A percentile compares a stretch with the other conserved stretches of the same genome.
Evolutionary conservation across 139 green algal genomes (phyloP).

Genomic region (Coelastrella sp.): DNA sequence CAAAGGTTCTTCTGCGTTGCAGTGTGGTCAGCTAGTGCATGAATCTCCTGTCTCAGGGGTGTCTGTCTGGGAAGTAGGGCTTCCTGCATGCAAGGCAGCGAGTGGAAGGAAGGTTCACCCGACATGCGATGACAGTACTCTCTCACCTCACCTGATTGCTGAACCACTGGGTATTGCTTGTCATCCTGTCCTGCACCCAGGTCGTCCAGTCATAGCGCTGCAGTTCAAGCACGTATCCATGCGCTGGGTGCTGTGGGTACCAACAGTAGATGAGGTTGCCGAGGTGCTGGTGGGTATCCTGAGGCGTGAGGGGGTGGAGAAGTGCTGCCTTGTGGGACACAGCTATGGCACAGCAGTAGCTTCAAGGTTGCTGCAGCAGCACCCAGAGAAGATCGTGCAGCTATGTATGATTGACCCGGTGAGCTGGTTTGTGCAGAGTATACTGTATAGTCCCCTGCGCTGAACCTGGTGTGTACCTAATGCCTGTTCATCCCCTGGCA

Average conservation of each 20-base stretch:
- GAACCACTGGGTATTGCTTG: too few species aligned
- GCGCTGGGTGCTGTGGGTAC: slow-evolving; percentile 55
- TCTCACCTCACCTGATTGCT: neutral
- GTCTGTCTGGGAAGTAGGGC: too few species aligned
- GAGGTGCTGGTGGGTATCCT: slow-evolving; percentile 43
- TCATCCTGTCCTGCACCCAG: neutral
- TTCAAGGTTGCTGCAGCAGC: slow-evolving; percentile 50
- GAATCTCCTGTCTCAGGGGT: too few species aligned
- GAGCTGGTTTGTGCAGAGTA: neutral
- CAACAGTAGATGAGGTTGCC: slow-evolving; percentile 45
- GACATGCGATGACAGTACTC: too few species aligned
- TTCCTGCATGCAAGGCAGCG: too few species aligned
- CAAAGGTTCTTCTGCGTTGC: too few species aligned
- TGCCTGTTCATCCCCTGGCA: too few species aligned
- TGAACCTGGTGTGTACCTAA: too few species aligned
- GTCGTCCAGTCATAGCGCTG: slow-evolving; percentile 53
- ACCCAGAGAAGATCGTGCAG: slow-evolving; percentile 23
- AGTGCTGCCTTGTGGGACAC: slow-evolving; percentile 35
- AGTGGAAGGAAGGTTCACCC: too few species aligned
- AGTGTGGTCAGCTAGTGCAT: too few species aligned
- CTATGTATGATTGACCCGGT: slow-evolving; percentile 36
- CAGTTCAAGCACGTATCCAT: slow-evolving; percentile 64
- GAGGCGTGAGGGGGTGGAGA: neutral
- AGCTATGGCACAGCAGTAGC: slow-evolving; percentile 73
- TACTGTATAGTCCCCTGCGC: neutral